Evolutionary conservation across 2,329 filamentous ascomycete species (phyloP).

Genomic region (Trichoderma cornu-damae): DNA sequence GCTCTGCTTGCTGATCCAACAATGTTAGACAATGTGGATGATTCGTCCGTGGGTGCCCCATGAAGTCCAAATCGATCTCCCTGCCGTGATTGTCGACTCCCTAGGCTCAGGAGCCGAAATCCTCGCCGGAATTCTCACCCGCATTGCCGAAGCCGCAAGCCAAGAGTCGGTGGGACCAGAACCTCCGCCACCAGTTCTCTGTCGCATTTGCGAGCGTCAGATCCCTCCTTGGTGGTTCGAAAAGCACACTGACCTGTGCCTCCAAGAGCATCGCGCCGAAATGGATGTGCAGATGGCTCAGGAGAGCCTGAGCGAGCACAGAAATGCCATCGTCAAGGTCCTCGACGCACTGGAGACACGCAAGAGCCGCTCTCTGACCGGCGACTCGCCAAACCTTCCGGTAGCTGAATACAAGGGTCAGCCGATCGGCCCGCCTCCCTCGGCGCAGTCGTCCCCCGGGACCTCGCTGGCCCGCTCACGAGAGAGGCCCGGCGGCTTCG

Average conservation of each 20-base stretch:
- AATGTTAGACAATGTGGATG: slow-evolving; percentile 94
- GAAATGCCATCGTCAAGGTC: slow-evolving; percentile 90
- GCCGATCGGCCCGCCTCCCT: slow-evolving; percentile 71
- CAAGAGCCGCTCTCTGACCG: slow-evolving; percentile 57
- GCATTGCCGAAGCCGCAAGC: slow-evolving; percentile 75
- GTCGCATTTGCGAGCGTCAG: slow-evolving; percentile 93
- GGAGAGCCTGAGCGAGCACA: slow-evolving; percentile 85
- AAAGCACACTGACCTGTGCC: slow-evolving; percentile 92
- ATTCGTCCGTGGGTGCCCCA: slow-evolving; percentile 85
- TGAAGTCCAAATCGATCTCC: slow-evolving; percentile 94
- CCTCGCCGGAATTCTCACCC: slow-evolving; percentile 86
- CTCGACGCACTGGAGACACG: slow-evolving; percentile 85
- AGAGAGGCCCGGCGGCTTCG: slow-evolving; percentile 68
- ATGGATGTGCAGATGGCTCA: slow-evolving; percentile 98
- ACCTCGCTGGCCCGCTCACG: slow-evolving; percentile 67
- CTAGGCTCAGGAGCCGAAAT: slow-evolving; percentile 92
- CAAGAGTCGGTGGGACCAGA: slow-evolving; percentile 72
- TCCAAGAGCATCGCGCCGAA: slow-evolving; percentile 93
- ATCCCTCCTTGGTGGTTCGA: slow-evolving; percentile 99
- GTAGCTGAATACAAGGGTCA: slow-evolving; percentile 82
- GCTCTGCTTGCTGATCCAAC: slow-evolving; percentile 11
- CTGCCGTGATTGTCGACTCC: slow-evolving; percentile 81
- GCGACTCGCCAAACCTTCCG: slow-evolving; percentile 48
- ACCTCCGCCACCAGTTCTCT: slow-evolving; percentile 82
- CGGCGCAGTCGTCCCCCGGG: slow-evolving; percentile 65